Evolutionary conservation across 768 basidiomycete species (phyloP).

Genomic region (Termitomyces sp.): DNA sequence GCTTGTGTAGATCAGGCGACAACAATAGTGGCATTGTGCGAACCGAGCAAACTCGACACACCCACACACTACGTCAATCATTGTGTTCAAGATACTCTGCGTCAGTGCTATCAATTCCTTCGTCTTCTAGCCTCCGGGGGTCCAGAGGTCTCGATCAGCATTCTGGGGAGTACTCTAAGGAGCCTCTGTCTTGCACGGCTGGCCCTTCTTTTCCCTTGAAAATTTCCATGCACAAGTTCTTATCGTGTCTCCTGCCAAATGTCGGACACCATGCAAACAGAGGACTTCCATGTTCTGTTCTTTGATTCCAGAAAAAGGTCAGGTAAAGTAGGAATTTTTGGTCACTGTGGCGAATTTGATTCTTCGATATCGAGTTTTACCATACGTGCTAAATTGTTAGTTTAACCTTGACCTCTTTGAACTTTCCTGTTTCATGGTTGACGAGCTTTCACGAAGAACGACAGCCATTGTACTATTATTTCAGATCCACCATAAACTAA

Average conservation of each 20-base stretch:
- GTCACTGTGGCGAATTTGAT: slow-evolving; percentile 2
- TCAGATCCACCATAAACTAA: background rate
- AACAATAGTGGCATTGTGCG: background rate
- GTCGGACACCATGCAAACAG: background rate
- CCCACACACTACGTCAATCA: background rate
- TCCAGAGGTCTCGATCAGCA: background rate
- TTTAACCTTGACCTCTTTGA: background rate
- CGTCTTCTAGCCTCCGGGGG: too few relatives aligned
- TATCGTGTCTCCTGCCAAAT: background rate
- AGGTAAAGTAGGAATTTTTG: background rate
- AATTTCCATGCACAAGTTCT: background rate
- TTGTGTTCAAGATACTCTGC: background rate
- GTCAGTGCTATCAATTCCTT: background rate
- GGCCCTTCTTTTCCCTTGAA: background rate
- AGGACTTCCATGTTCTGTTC: background rate
- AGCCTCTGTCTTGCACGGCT: background rate
- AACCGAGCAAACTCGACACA: background rate
- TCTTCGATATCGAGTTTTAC: slow-evolving; percentile 1
- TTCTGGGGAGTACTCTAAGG: background rate
- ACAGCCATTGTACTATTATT: background rate
- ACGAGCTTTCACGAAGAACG: background rate
- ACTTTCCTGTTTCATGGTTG: background rate
- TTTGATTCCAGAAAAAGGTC: background rate
- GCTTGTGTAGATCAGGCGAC: background rate
- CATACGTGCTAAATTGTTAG: background rate